A percentile compares a stretch with the other conserved stretches of the same genome.
These are phyloP conservation scores for Pyronema omphalodes DNA, from an alignment of 495 filamentous ascomycete genomes.

Conservation along the genomic window DNA sequence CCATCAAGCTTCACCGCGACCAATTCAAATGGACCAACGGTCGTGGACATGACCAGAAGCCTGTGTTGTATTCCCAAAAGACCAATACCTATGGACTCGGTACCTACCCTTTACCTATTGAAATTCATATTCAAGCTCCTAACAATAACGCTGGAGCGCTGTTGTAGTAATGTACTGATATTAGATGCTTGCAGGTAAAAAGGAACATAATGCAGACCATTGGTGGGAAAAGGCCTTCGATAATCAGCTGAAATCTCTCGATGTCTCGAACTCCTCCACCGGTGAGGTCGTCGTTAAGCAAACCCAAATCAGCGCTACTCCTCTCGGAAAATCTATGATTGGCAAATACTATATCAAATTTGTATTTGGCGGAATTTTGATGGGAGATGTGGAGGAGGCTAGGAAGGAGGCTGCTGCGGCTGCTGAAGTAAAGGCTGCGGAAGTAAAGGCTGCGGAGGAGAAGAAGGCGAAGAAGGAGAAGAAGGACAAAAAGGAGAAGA, in stretches of 20 bases:
- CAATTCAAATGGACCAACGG: constrained; percentile 22
- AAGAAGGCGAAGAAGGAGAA: constrained; percentile 5
- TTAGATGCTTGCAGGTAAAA: constrained; percentile 11
- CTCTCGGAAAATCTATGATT: constrained; percentile 15
- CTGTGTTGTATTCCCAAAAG: constrained; percentile 23
- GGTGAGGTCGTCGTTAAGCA: constrained; percentile 21
- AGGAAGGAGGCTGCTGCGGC: constrained; percentile 4
- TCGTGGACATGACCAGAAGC: constrained; percentile 21
- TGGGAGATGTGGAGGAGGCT: constrained; percentile 9
- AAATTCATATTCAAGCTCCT: background rate
- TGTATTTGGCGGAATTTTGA: constrained; percentile 17
- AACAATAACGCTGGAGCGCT: background rate
- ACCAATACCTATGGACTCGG: constrained; percentile 17
- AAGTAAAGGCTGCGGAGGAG: constrained; percentile 3
- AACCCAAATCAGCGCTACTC: constrained; percentile 12
- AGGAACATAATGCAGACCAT: constrained; percentile 19
- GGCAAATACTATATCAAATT: constrained; percentile 18
- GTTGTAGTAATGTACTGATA: background rate
- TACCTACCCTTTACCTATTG: background rate
- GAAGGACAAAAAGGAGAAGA: constrained; percentile 12
- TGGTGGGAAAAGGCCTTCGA: constrained; percentile 24
- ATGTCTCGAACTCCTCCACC: constrained; percentile 10
- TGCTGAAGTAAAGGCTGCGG: constrained; percentile 1
- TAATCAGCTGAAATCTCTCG: constrained; percentile 22
- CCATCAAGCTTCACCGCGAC: constrained; percentile 20